phyloP scores from a whole-genome alignment of 192 early-diverging fungal genomes.

The Rhizophagus sp. region DNA sequence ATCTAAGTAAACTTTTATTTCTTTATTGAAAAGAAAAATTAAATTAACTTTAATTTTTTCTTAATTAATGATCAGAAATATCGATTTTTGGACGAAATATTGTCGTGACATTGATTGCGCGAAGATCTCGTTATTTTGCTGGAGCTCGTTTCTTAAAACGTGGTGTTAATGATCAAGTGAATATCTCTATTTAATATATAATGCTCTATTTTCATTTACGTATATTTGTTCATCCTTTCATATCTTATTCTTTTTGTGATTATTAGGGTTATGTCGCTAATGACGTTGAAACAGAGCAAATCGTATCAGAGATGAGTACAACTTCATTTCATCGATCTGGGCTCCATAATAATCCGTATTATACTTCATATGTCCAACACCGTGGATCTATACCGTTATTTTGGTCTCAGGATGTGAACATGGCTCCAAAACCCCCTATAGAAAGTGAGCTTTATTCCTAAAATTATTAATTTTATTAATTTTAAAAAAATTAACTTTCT shows the following conservation, averaged over 20 bases:
- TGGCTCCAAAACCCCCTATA: conserved; percentile 95
- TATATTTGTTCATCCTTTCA: background rate
- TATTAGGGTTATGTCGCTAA: conserved; percentile 93
- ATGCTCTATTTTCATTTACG: background rate
- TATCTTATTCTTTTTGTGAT: background rate
- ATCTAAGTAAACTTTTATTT: background rate
- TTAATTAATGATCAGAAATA: conserved; percentile 57
- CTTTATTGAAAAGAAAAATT: too few species aligned
- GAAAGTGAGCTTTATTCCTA: conserved; percentile 39
- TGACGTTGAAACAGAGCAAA: conserved; percentile 99
- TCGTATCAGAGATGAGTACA: conserved; percentile 87
- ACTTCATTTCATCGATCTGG: conserved; percentile 80
- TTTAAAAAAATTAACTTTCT: background rate
- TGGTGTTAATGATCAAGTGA: conserved; percentile 85
- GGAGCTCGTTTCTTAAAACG: conserved; percentile 96
- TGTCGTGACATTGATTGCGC: conserved; percentile 90
- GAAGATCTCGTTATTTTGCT: conserved; percentile 92
- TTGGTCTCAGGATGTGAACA: conserved; percentile 92
- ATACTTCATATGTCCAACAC: conserved; percentile 96
- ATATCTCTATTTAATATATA: conserved; percentile 14
- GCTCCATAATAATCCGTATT: conserved; percentile 64
- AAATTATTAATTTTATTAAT: background rate
- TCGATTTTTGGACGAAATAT: conserved; percentile 90
- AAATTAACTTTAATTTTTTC: background rate
- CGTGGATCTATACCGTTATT: conserved; percentile 94